Evolutionary conservation across 2,329 filamentous ascomycete genomes (phyloP), one percentile per base, ranked within the genome.

Genomic region (Ploettnerulaceae sp.): DNA sequence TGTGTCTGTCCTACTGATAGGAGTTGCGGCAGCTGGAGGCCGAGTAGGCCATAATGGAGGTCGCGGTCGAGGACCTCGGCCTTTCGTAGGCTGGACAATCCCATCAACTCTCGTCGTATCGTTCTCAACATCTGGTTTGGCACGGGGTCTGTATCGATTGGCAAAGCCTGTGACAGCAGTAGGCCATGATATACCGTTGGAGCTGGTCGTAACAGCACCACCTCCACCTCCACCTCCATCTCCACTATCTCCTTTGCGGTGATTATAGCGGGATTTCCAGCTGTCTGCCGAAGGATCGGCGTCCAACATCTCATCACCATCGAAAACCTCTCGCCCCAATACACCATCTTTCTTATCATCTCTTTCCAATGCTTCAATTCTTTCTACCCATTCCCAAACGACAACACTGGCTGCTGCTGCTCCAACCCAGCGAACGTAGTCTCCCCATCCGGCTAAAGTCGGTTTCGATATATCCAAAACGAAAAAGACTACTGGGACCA

Each of bases 321-420:
- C 83, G 56, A 85, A 87, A 0, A 86, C 73, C 58, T 87, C 83
- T 52, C 82, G 70, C 11, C 83, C 83, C 1, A 86, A 66, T 36
- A 86, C 84, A 5, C 83, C 83, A 57, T 85, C 82, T 61, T 86
- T 86, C 58, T 81, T 78, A 55, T 86, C 82, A 59, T 86, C 81
- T 62, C 82, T 75, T 66, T 87, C 83, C 45, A 86, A 66, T 1
- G 82, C 81, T 64, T 88, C 84, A 49, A 87, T 88, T 28, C 84
- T 72, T 64, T 88, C 84, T 4, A 87, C 84, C 84, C 84, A 87
- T 66, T 88, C 84, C 84, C 84, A 88, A 4, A 88, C 84, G 24
- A 87, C 82, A n/a, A 86, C 84, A 68, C 82, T 86, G 5, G 84
- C 84, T 5, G 83, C 82, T 0, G 82, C 82, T 3, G 83, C 82